Conservation (phyloP, 352 stramenopile species). For the Phytophthora sojae region DNA sequence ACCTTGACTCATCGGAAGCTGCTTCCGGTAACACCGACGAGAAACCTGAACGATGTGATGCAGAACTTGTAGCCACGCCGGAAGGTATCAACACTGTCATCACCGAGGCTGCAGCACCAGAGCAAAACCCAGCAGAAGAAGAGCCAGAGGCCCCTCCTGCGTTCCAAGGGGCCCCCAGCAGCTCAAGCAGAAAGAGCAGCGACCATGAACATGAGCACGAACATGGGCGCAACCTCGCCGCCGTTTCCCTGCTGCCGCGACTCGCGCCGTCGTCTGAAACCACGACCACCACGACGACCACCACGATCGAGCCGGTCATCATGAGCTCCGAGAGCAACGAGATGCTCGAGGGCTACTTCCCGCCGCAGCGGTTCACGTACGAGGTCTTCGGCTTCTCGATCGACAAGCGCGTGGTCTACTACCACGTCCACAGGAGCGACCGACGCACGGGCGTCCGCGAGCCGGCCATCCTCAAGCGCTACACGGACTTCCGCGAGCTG, state of each 20-base stretch:
- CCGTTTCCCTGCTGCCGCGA: conserved; percentile 11
- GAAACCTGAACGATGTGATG: neutral
- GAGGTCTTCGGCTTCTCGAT: conserved; percentile 47
- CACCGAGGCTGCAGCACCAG: neutral
- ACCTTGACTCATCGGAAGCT: neutral
- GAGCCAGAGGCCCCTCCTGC: neutral
- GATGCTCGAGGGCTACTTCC: conserved; percentile 15
- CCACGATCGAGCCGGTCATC: conserved; percentile 21
- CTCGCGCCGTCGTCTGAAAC: conserved; percentile 3
- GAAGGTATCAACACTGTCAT: no score
- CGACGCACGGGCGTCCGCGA: conserved; percentile 30
- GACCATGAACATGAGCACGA: neutral
- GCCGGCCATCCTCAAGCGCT: conserved; percentile 46
- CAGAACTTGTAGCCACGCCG: neutral
- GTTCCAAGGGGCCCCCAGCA: neutral
- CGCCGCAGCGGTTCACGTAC: conserved; percentile 35
- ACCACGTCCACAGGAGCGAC: conserved; percentile 49
- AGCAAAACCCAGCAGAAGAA: conserved; percentile 9
- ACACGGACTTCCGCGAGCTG: conserved; percentile 57
- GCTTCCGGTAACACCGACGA: neutral
- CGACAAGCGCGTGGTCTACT: conserved; percentile 45
- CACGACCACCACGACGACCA: conserved; percentile 17
- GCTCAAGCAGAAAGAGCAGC: conserved; percentile 13
- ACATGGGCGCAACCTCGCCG: neutral
- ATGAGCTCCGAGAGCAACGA: conserved; percentile 24